Conservation (phyloP, 2,329 filamentous ascomycete species). For the Alternaria rosae region DNA sequence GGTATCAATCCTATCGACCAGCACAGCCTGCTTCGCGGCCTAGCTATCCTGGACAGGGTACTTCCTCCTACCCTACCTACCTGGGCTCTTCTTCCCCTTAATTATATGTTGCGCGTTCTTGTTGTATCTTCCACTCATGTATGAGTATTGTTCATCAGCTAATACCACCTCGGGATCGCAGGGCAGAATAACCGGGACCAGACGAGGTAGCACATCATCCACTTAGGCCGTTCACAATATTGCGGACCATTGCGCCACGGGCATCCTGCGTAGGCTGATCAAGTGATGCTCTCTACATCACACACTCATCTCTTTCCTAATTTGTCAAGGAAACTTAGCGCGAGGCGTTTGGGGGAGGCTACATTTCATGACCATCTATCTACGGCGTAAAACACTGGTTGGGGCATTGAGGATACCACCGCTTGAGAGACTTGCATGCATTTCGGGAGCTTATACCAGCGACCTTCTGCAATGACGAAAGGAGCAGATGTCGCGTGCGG, state of each 20-base stretch:
- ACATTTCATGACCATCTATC: slow-evolving; percentile 22
- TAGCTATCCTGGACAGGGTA: slow-evolving; percentile 34
- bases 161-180: slow-evolving; percentile 28
- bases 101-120: slow-evolving; percentile 13
- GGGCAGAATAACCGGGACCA: slow-evolving; percentile 43
- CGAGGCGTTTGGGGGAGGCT: slow-evolving; percentile 23
- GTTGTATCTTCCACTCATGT: slow-evolving; percentile 22
- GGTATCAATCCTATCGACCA: slow-evolving; percentile 30
- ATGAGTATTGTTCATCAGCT: slow-evolving; percentile 29
- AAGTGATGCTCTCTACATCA: slow-evolving; percentile 11
- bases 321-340: slow-evolving; percentile 28
- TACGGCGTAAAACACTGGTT: slow-evolving; percentile 15
- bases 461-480: not conserved
- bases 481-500: not conserved
- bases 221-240: slow-evolving; percentile 1
- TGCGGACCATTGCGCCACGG: not conserved
- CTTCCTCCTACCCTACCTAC: slow-evolving; percentile 35
- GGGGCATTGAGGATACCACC: slow-evolving; percentile 27
- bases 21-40: slow-evolving; percentile 31
- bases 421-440: slow-evolving; percentile 15
- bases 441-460: not conserved
- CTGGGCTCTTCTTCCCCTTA: slow-evolving; percentile 38
- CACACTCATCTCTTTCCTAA: slow-evolving; percentile 13
- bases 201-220: slow-evolving; percentile 7
- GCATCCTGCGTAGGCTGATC: not conserved